A percentile compares a stretch with the other conserved stretches of the same genome.
Conservation (phyloP, 768 basidiomycete species). For the Boletus fagicola region DNA sequence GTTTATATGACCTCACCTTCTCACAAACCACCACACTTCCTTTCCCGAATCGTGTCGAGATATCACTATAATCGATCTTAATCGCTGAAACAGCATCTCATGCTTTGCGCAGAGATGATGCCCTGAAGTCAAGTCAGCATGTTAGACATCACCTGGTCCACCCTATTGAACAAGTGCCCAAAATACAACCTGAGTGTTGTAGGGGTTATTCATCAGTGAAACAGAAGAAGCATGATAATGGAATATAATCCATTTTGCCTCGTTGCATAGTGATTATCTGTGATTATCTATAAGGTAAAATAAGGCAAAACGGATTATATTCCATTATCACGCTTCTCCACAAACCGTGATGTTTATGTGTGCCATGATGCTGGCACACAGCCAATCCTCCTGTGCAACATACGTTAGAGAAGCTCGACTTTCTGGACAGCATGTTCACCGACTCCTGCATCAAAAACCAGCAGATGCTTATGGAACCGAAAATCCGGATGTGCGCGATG, state of each 20-base stretch:
- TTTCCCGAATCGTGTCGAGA: conserved; percentile 73
- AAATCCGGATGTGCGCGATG: conserved; percentile 30
- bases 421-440: neutral
- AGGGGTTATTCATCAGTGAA: too few species aligned
- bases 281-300: too few species aligned
- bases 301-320: too few species aligned
- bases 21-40: conserved; percentile 81
- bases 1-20: conserved; percentile 36
- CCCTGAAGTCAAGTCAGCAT: conserved; percentile 51
- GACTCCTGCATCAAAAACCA: neutral
- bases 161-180: conserved; percentile 90
- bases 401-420: neutral
- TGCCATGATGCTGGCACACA: conserved; percentile 47
- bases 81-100: conserved; percentile 82
- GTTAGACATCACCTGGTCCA: conserved; percentile 53
- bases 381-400: conserved; percentile 17
- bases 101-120: conserved; percentile 83
- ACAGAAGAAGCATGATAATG: too few species aligned
- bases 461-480: neutral
- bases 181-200: too few species aligned
- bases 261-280: too few species aligned
- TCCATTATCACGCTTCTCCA: too few species aligned
- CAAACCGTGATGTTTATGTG: conserved; percentile 99
- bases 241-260: too few species aligned
- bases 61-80: conserved; percentile 85